Percentiles rank a stretch among this genome's conserved stretches.
These are phyloP conservation scores for Ceratocystis alfenasii DNA, from an alignment of 2,329 filamentous ascomycete species.

Conservation along the genomic window DNA sequence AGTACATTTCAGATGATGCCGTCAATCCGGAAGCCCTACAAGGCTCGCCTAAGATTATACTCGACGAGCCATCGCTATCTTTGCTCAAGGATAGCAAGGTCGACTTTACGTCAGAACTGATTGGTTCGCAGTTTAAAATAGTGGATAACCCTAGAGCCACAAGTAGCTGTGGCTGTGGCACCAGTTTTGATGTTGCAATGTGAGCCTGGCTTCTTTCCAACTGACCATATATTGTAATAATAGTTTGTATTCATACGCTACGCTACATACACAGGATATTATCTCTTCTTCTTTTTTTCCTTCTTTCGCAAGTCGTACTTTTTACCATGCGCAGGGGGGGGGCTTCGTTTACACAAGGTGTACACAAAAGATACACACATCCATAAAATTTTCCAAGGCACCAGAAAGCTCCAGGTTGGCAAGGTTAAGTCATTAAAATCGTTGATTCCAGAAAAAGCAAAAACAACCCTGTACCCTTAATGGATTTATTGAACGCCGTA, in stretches of 20 bases:
- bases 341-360: neutral
- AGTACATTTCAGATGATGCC: slow-evolving; percentile 46
- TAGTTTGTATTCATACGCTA: neutral
- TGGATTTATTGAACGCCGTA: slow-evolving; percentile 25
- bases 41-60: slow-evolving; percentile 60
- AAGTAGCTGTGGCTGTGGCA: slow-evolving; percentile 93
- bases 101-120: slow-evolving; percentile 92
- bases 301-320: neutral
- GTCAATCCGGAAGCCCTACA: slow-evolving; percentile 26
- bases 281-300: neutral
- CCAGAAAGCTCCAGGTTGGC: neutral
- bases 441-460: slow-evolving; percentile 22
- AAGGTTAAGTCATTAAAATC: slow-evolving; percentile 16
- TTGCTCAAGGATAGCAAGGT: slow-evolving; percentile 87
- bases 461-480: slow-evolving; percentile 21
- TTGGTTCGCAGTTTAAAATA: slow-evolving; percentile 83
- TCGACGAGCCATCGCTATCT: slow-evolving; percentile 79
- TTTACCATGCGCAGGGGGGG: neutral
- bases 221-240: neutral
- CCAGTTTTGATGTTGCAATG: slow-evolving; percentile 86
- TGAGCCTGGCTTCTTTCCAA: slow-evolving; percentile 28
- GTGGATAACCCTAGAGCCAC: slow-evolving; percentile 83
- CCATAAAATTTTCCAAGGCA: neutral
- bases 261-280: neutral
- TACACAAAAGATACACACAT: neutral